Evolutionary conservation across 306 rosid species (phyloP).

Genomic region (Abrus precatorius): DNA sequence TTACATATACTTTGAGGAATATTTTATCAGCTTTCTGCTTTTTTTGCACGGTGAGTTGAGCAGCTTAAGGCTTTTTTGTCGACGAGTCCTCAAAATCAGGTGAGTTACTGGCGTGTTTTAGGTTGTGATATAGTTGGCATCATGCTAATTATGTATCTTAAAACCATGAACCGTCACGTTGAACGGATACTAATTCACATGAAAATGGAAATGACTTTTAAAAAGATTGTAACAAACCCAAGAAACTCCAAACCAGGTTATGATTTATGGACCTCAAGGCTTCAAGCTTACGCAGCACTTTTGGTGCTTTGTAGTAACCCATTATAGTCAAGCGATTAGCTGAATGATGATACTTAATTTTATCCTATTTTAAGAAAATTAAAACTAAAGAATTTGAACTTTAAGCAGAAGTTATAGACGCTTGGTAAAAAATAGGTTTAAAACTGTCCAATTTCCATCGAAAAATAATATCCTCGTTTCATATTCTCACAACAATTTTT

Average conservation of each 20-base stretch:
- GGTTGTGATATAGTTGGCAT: not conserved
- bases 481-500: too few species aligned
- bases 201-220: constrained; percentile 38
- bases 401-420: not conserved
- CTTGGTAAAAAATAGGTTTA: too few species aligned
- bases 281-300: not conserved
- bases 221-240: not conserved
- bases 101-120: not conserved
- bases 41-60: constrained; percentile 7
- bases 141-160: not conserved
- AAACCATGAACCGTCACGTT: constrained; percentile 16
- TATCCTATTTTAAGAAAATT: not conserved
- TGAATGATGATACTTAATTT: not conserved
- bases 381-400: not conserved
- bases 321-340: not conserved
- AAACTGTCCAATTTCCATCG: too few species aligned
- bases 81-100: not conserved
- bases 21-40: not conserved
- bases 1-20: constrained; percentile 32
- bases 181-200: constrained; percentile 32
- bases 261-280: not conserved
- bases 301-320: not conserved
- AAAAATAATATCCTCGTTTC: too few species aligned
- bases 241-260: not conserved
- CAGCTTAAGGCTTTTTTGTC: not conserved